Conservation (phyloP, 1,139 yeast genomes). For the Suhomyces panamericanus region DNA sequence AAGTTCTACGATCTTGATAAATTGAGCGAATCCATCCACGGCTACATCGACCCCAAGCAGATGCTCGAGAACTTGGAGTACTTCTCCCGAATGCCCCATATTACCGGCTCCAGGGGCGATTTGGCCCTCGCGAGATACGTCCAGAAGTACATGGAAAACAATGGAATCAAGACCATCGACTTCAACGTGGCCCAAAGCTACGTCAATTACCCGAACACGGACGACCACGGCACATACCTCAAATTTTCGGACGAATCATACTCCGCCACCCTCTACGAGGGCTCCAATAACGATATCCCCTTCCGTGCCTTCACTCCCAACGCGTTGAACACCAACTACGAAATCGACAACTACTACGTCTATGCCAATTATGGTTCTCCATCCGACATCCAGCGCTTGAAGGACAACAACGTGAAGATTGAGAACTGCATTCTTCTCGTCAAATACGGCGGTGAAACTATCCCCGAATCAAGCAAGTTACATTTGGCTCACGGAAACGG, state of each 20-base stretch:
- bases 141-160: conserved; percentile 53
- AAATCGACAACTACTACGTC: conserved; percentile 57
- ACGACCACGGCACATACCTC: conserved; percentile 28
- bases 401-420: conserved; percentile 33
- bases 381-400: conserved; percentile 54
- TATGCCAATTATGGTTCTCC: conserved; percentile 59
- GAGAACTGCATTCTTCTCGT: conserved; percentile 56
- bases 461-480: conserved; percentile 43
- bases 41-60: conserved; percentile 53
- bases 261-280: conserved; percentile 41
- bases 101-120: conserved; percentile 88
- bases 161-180: conserved; percentile 55
- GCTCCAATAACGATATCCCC: conserved; percentile 38
- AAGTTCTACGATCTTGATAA: conserved; percentile 61
- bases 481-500: conserved; percentile 31
- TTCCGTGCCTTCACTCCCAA: conserved; percentile 66
- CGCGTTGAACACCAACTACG: conserved; percentile 47
- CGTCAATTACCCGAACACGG: conserved; percentile 52
- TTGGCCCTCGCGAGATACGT: conserved; percentile 66
- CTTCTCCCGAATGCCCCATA: conserved; percentile 79
- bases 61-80: conserved; percentile 75
- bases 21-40: conserved; percentile 49
- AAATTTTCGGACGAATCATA: conserved; percentile 37
- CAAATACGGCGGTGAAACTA: conserved; percentile 52
- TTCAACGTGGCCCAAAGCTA: conserved; percentile 53